Conservation (phyloP, 805 yeast species). For the Starmerella ratchasimensis region DNA sequence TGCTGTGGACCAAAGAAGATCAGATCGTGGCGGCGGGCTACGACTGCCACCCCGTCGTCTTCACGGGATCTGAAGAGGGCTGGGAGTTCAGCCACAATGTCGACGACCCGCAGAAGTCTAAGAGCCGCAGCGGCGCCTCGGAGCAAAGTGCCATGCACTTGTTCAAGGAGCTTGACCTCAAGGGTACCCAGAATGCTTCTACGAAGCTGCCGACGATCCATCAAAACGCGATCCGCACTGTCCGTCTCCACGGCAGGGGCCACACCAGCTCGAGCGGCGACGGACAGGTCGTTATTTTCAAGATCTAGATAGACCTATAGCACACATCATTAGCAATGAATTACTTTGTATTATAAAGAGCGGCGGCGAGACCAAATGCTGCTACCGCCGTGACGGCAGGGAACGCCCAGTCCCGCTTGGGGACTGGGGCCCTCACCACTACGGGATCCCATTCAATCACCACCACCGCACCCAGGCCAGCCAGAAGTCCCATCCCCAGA, state of each 20-base stretch:
- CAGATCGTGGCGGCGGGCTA: constrained; percentile 80
- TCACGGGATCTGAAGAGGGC: constrained; percentile 49
- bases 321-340: background rate
- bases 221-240: constrained; percentile 69
- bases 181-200: constrained; percentile 51
- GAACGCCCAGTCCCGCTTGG: no score
- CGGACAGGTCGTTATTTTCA: constrained; percentile 77
- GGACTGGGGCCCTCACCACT: no score
- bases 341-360: no score
- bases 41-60: constrained; percentile 80
- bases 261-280: constrained; percentile 72
- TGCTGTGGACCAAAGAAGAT: constrained; percentile 53
- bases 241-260: constrained; percentile 35
- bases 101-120: constrained; percentile 39
- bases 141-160: constrained; percentile 51
- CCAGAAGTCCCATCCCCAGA: no score
- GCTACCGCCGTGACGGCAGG: no score
- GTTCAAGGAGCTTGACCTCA: constrained; percentile 90
- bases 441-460: no score
- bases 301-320: constrained; percentile 27
- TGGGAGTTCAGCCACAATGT: constrained; percentile 48
- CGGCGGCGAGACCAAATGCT: no score
- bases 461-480: no score
- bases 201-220: constrained; percentile 59
- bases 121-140: constrained; percentile 37